Percentiles rank a stretch among this genome's conserved stretches.
Conservation (phyloP, 78 protist genomes). For the Speleostelium caveatum region DNA sequence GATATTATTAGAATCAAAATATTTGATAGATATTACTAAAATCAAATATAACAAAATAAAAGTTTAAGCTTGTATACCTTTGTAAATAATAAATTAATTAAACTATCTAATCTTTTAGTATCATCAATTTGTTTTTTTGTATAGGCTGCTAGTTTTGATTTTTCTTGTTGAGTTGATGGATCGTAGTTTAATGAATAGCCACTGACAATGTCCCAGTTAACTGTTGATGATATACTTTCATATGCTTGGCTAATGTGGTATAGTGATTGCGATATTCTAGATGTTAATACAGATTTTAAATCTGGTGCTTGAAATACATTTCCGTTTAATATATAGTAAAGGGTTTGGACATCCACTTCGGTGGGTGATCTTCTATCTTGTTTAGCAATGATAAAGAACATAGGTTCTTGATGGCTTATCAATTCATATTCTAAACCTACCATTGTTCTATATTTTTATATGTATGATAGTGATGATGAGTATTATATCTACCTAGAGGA, state of each 20-base stretch:
- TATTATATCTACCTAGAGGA: not conserved
- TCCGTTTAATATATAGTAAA: conserved; percentile 57
- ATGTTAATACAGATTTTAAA: conserved; percentile 16
- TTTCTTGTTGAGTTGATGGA: conserved; percentile 51
- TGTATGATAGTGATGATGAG: not conserved
- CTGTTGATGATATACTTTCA: conserved; percentile 3
- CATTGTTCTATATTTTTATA: conserved; percentile 28
- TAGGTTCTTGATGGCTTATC: conserved; percentile 4
- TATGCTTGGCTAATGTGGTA: conserved; percentile 46
- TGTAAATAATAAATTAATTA: conserved; percentile 28
- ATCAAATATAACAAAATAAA: not conserved
- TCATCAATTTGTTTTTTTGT: conserved; percentile 65
- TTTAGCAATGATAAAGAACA: conserved; percentile 43
- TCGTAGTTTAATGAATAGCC: conserved; percentile 39
- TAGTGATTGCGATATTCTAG: conserved; percentile 48
- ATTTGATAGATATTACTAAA: not conserved
- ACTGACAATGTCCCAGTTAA: conserved; percentile 54
- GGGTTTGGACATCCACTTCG: conserved; percentile 14
- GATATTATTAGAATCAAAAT: not conserved
- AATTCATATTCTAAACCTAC: conserved; percentile 64
- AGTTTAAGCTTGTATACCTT: conserved; percentile 6
- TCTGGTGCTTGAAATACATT: conserved; percentile 67
- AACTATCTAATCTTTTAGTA: conserved; percentile 42
- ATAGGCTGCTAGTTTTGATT: conserved; percentile 32
- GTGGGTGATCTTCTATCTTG: conserved; percentile 34